Evolutionary conservation across 2,329 filamentous ascomycete species (phyloP), one percentile per base, ranked within the genome.

Genomic region (Cadophora sp.): DNA sequence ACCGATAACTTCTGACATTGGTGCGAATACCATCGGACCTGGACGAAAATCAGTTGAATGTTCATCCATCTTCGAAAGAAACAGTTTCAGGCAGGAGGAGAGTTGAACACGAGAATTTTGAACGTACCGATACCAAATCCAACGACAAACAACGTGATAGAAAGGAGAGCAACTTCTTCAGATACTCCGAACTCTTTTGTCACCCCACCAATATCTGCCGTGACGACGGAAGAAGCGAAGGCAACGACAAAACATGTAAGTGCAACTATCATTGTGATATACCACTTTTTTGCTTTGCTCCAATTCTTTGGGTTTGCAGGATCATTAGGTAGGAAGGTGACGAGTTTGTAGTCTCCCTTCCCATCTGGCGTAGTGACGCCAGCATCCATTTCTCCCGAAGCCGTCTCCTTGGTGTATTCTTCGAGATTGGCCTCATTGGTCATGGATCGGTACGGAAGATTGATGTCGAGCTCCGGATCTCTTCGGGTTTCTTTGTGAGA

Each of bases 271-370:
- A 97, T 93, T 27, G 93, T 97, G 76, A 88, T 90, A 76, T 90
- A 92, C 92, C 92, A 95, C 80, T 94, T 96, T 79, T 83, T 91
- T 0, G 80, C 82, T 79, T 93, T 93, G 66, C 86, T 88, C 92
- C 92, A 96, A 79, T 95, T 96, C 84, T 95, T 95, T 0, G 93
- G 92, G 75, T 95, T 95, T 71, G 90, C 91, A 0, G 87, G 86
- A 77, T 96, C 92, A 68, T 89, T 82, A 2, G 89, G 84, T 4
- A 84, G 86, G 76, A 96, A 97, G 0, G 90, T 91, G 40, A 92
- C 89, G 11, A 92, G 81, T 67, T 89, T 87, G 76, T 87, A 89
- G 1, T 70, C 65, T 46, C 48, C 27, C 24, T 75, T 59, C 61
- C 74, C 74, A 68, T 77, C 72, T 34, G 69, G 64, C 56, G 67